These are phyloP conservation scores for Mimosa bimucronata DNA, from an alignment of 306 rosid genomes.

Conservation along the genomic window DNA sequence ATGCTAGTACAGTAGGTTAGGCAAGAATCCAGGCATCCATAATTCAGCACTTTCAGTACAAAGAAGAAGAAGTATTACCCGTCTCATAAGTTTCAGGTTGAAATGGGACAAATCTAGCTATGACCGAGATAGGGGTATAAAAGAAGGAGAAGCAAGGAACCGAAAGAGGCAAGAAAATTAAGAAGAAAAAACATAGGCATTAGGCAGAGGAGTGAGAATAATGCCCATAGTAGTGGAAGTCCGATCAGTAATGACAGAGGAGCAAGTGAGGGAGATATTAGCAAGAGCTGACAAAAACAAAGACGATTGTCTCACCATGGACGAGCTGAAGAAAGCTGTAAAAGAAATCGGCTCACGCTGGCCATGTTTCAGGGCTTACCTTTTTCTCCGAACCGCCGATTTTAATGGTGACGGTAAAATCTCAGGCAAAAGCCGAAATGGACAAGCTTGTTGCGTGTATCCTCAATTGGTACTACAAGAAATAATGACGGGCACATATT, in stretches of 20 bases:
- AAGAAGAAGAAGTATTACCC: not conserved
- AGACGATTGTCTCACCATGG: constrained; percentile 3
- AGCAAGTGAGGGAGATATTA: constrained; percentile 26
- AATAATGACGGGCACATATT: not conserved
- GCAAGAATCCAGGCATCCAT: not conserved
- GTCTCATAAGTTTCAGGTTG: not conserved
- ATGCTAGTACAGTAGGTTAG: not conserved
- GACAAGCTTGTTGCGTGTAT: not conserved
- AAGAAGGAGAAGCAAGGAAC: not conserved
- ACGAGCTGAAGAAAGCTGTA: constrained; percentile 32
- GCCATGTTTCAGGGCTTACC: not conserved
- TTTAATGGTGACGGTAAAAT: constrained; percentile 16
- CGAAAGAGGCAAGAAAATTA: not conserved
- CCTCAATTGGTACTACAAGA: not conserved
- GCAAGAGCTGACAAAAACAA: not conserved
- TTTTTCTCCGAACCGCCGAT: not conserved
- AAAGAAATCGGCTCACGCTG: constrained; percentile 14
- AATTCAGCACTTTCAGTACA: not conserved
- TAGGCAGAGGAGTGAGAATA: not conserved
- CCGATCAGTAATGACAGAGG: constrained; percentile 5
- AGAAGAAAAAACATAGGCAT: not conserved
- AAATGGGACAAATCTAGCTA: not conserved
- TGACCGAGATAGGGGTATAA: not conserved
- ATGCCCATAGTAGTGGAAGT: not conserved
- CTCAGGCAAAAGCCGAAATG: not conserved